Conservation (phyloP, 805 yeast species). For the Lipomyces yamadae region DNA sequence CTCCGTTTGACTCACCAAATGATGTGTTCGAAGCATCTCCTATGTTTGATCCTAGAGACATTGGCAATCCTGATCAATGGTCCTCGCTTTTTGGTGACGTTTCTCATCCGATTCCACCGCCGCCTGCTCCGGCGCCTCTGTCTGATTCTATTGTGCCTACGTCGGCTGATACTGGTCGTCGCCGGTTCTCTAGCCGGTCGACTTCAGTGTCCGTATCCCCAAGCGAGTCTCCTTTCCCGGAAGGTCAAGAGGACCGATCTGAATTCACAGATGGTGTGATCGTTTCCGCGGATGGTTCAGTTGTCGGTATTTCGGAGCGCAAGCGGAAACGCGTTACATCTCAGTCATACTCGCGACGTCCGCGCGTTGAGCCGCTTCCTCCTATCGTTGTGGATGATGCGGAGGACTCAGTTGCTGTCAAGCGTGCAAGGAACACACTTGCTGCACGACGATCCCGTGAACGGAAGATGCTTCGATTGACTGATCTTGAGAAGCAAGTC, state of each 20-base stretch:
- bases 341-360: conserved; percentile 38
- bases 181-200: not conserved
- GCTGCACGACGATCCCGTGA: conserved; percentile 96
- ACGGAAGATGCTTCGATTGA: conserved; percentile 86
- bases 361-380: conserved; percentile 57
- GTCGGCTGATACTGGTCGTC: not conserved
- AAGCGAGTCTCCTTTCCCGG: conserved; percentile 1
- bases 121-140: not conserved
- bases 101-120: not conserved
- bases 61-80: conserved; percentile 43
- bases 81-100: conserved; percentile 45
- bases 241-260: conserved; percentile 9
- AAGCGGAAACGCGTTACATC: conserved; percentile 36
- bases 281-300: conserved; percentile 32
- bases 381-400: conserved; percentile 62
- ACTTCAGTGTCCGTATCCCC: conserved; percentile 2
- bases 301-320: conserved; percentile 36
- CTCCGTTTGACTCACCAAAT: conserved; percentile 36
- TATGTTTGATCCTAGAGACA: conserved; percentile 42
- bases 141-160: not conserved
- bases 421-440: conserved; percentile 86
- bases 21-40: conserved; percentile 43
- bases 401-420: conserved; percentile 71
- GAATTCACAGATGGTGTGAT: conserved; percentile 33
- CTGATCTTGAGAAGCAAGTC: conserved; percentile 77